A percentile compares a stretch with the other conserved stretches of the same genome.
Conservation (phyloP, 2,329 filamentous ascomycete species). For the Calycina marina region DNA sequence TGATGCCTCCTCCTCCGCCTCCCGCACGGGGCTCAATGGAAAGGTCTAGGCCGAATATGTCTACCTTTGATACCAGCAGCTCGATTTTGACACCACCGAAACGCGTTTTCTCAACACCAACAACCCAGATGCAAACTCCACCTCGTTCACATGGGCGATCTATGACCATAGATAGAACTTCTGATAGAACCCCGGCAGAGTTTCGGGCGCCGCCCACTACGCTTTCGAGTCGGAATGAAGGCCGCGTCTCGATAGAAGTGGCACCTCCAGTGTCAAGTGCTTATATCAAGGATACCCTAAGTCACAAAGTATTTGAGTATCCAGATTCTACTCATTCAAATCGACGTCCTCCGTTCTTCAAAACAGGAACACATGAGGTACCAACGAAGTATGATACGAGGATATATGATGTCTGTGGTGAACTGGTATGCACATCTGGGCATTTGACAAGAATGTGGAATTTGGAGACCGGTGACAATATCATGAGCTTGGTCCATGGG, state of each 20-base stretch:
- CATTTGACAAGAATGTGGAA: constrained; percentile 83
- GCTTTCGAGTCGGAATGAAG: constrained; percentile 6
- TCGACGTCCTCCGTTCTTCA: constrained; percentile 63
- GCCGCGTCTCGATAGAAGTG: constrained; percentile 7
- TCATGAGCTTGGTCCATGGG: constrained; percentile 70
- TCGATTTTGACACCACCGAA: constrained; percentile 24
- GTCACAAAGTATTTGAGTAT: constrained; percentile 36
- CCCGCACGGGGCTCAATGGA: constrained; percentile 17
- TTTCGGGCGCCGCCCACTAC: constrained; percentile 22
- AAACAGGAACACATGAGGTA: constrained; percentile 61
- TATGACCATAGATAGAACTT: constrained; percentile 33
- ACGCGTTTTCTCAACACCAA: constrained; percentile 32
- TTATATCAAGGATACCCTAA: constrained; percentile 8
- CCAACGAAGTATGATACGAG: constrained; percentile 75
- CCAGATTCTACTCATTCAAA: constrained; percentile 79
- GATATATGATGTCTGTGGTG: constrained; percentile 75
- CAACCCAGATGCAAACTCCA: constrained; percentile 29
- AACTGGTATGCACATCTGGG: constrained; percentile 75
- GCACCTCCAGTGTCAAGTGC: constrained; percentile 4
- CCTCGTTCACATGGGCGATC: constrained; percentile 31
- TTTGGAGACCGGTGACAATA: constrained; percentile 61
- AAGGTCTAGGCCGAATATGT: constrained; percentile 10
- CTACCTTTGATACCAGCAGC: constrained; percentile 5
- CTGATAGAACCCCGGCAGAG: constrained; percentile 26
- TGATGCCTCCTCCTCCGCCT: constrained; percentile 17